Evolutionary conservation across 345 rosid species (phyloP).

Genomic region (Angophora floribunda): DNA sequence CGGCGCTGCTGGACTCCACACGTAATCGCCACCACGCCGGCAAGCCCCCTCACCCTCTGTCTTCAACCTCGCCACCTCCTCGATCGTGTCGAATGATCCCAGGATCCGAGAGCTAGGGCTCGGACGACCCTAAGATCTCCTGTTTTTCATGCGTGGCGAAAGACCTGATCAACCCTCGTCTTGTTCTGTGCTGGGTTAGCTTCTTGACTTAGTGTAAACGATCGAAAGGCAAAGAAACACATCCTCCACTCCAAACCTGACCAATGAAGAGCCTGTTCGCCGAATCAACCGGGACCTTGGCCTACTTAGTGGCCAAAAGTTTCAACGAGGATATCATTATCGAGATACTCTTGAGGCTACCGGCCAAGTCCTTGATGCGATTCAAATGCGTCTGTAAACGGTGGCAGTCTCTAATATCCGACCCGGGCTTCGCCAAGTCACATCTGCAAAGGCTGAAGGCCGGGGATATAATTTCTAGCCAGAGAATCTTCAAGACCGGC

Average conservation of each 20-base stretch:
- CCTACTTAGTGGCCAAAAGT: too few relatives aligned
- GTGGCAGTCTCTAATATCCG: neutral
- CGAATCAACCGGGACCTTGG: too few relatives aligned
- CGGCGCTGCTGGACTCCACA: neutral
- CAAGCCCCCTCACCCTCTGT: neutral
- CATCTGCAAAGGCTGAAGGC: neutral
- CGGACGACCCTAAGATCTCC: neutral
- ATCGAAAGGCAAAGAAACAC: too few relatives aligned
- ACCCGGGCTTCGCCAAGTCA: neutral
- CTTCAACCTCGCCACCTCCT: neutral
- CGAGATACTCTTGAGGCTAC: neutral
- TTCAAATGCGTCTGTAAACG: constrained; percentile 2
- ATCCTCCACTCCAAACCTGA: too few relatives aligned
- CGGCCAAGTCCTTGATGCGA: neutral
- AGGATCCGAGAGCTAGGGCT: neutral
- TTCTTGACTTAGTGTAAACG: neutral
- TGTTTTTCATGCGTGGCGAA: neutral
- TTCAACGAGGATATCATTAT: neutral
- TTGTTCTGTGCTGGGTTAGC: neutral
- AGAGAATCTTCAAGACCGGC: neutral
- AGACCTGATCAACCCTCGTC: neutral
- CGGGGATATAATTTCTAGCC: neutral
- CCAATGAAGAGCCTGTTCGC: too few relatives aligned
- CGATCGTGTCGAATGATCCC: neutral
- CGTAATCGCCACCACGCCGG: neutral